Evolutionary conservation across 257 asterid species (phyloP), one percentile per base, ranked within the genome.

Genomic region (Solanum phureja): DNA sequence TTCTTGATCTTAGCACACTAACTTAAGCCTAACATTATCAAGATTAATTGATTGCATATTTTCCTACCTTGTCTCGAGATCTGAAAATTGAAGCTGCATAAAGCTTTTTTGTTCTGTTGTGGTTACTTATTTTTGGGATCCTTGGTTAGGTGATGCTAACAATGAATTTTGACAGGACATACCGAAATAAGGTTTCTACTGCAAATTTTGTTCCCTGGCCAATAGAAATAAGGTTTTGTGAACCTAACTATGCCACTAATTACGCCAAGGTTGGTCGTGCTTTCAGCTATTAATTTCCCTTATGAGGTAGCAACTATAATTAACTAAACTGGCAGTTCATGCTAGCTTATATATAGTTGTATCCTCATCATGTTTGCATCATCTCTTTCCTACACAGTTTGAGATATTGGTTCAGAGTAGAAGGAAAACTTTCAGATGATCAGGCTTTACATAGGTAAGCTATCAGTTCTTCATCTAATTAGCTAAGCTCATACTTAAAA

Each of bases 341-440:
- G 62, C 44, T 1, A 44, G 52, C 52, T 44, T 44, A 44, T 44
- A 11, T 44, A 42, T 42, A 42, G 49, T 38, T 38, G 42, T 38
- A 38, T 38, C 44, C 44, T 38, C 44, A 38, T 38, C 44, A 38
- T 38, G 64, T 40, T 77, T 77, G 37, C 64, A 84, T 19, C 72
- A 19, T 72, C 46, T 84, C 33, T 38, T 69, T 42, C 44, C 60
- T 62, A 24, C 92, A 91, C 98, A 97, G 98, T 91, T 91, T 97
- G 90, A 93, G 88, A 88, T 97, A 92, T 93, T 97, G 99, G 98
- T 95, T 97, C 89, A 95, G 99, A 93, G 98, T 98, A 46, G 91
- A 89, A 90, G 98, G 96, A 88, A 93, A 89, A 89, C 98, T 97
- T 87, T 93, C 98, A 89, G 98, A 97, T 90, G 98, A 97, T 86